Evolutionary conservation across 306 rosid genomes (phyloP).

Genomic region (Prunus davidiana): DNA sequence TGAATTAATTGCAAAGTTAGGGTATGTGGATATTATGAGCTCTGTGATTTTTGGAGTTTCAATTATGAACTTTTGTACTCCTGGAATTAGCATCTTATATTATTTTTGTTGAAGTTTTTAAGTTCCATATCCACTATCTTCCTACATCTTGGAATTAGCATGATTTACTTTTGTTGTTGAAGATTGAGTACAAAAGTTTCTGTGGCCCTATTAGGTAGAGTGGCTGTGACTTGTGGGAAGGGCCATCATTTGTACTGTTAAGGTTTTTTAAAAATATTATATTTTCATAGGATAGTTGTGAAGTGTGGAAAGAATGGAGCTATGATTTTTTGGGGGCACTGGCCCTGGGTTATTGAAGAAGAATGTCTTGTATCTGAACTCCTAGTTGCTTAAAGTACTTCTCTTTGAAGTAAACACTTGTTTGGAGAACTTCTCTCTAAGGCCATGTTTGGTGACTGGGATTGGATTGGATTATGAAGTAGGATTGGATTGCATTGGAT

Average conservation of each 20-base stretch:
- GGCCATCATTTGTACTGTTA: background rate
- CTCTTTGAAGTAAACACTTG: background rate
- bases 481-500: no score
- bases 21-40: background rate
- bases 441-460: no score
- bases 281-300: background rate
- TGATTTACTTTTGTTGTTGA: no score
- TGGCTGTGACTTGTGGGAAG: background rate
- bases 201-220: background rate
- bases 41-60: no score
- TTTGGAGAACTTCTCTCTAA: background rate
- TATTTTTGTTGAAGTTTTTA: no score
- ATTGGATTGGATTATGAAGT: no score
- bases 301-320: background rate
- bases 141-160: no score
- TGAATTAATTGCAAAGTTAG: background rate
- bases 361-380: background rate
- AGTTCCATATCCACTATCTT: no score
- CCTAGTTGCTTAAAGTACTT: background rate
- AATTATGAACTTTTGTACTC: no score
- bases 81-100: no score
- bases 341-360: background rate
- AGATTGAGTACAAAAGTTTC: background rate
- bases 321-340: background rate
- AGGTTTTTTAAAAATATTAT: no score